A percentile compares a stretch with the other conserved stretches of the same genome.
Evolutionary conservation across 257 asterid genomes (phyloP).

Genomic region (Jacaranda copaia): DNA sequence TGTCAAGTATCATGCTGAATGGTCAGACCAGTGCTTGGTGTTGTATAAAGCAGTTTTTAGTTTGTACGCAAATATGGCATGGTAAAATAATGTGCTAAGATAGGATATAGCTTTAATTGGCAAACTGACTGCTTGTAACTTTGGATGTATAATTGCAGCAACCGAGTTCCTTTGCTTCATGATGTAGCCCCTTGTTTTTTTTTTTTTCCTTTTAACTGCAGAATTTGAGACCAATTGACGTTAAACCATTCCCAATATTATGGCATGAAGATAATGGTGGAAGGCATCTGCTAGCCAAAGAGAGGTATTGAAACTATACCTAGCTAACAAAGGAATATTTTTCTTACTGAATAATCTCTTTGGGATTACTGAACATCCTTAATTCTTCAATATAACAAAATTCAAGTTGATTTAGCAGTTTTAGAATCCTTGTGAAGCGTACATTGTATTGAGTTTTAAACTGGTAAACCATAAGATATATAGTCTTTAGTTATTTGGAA

Average conservation of each 20-base stretch:
- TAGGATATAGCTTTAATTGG: constrained; percentile 6
- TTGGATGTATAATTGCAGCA: constrained; percentile 2
- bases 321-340: not conserved
- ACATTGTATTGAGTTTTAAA: not conserved
- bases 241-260: constrained; percentile 74
- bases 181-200: constrained; percentile 15
- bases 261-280: constrained; percentile 95
- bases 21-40: not conserved
- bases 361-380: not conserved
- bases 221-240: constrained; percentile 69
- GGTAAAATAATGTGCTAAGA: not conserved
- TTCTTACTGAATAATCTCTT: constrained; percentile 7
- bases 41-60: not conserved
- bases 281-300: constrained; percentile 64
- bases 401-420: constrained; percentile 25
- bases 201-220: constrained; percentile 39
- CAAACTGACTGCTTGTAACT: not conserved
- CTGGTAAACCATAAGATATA: not conserved
- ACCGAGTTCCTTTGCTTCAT: constrained; percentile 22
- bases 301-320: constrained; percentile 59
- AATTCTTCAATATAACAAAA: constrained; percentile 3
- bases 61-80: constrained; percentile 1
- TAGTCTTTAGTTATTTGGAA: not conserved
- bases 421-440: not conserved
- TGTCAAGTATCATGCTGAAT: not conserved